These are phyloP conservation scores for Ascochyta viciae-villosae DNA, from an alignment of 2,329 filamentous ascomycete species.

Conservation along the genomic window DNA sequence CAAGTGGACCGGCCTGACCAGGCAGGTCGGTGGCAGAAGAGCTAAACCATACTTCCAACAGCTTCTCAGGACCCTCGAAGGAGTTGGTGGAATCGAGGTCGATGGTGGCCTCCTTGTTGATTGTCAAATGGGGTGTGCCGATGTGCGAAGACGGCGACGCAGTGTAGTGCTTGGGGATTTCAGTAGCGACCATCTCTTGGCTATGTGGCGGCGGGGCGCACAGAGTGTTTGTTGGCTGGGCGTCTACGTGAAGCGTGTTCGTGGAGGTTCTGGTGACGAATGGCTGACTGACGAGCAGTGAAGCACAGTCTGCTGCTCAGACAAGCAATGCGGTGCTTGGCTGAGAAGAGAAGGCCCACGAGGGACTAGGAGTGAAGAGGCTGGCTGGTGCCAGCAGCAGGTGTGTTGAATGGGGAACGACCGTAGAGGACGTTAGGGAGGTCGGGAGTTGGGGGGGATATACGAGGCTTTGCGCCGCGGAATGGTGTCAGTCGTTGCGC, in stretches of 20 bases:
- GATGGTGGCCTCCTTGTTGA: conserved; percentile 92
- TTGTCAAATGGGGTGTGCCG: conserved; percentile 88
- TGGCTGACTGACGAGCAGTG: conserved; percentile 56
- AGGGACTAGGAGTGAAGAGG: conserved; percentile 64
- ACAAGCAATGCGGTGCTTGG: conserved; percentile 93
- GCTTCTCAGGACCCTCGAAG: conserved; percentile 97
- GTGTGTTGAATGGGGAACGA: conserved; percentile 58
- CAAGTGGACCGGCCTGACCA: conserved; percentile 71
- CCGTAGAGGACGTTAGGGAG: conserved; percentile 85
- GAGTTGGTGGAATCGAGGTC: conserved; percentile 95
- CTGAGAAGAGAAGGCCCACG: conserved; percentile 97
- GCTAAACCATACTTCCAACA: conserved; percentile 98
- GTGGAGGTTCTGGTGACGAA: conserved; percentile 17
- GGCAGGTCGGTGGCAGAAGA: conserved; percentile 78
- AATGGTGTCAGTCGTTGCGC: conserved; percentile 78
- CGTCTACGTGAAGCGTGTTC: conserved; percentile 18
- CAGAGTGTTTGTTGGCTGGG: conserved; percentile 14
- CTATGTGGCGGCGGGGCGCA: conserved; percentile 32
- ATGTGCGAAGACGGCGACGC: conserved; percentile 78
- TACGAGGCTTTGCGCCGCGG: conserved; percentile 81
- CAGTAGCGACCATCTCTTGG: conserved; percentile 81
- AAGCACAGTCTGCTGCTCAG: conserved; percentile 98
- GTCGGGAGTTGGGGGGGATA: conserved; percentile 81
- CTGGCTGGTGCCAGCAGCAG: conserved; percentile 90
- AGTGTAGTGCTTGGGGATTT: conserved; percentile 81